Evolutionary conservation across 2,329 filamentous ascomycete genomes (phyloP).

Genomic region (Penicillium griseofulvum): DNA sequence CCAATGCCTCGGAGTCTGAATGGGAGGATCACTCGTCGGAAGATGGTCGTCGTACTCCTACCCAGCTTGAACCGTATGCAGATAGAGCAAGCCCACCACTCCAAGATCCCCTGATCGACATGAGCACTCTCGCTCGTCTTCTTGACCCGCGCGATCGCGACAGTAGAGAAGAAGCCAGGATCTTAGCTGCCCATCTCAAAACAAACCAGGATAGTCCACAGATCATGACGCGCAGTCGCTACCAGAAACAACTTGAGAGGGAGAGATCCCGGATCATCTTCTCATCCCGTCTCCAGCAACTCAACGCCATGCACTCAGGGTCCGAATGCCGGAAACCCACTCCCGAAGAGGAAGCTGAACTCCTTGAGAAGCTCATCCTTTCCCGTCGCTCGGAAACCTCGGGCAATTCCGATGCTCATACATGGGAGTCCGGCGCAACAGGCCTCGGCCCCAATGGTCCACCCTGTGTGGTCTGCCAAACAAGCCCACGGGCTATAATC

Average conservation of each 20-base stretch:
- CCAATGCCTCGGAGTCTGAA: slow-evolving; percentile 50
- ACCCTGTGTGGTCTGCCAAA: slow-evolving; percentile 91
- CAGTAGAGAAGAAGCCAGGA: slow-evolving; percentile 75
- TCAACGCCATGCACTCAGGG: slow-evolving; percentile 9
- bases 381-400: slow-evolving; percentile 45
- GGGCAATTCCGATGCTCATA: slow-evolving; percentile 22
- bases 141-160: slow-evolving; percentile 76
- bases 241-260: slow-evolving; percentile 63
- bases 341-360: slow-evolving; percentile 55
- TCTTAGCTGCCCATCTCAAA: slow-evolving; percentile 75
- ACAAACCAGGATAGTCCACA: slow-evolving; percentile 51
- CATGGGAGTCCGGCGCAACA: slow-evolving; percentile 69
- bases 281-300: slow-evolving; percentile 42
- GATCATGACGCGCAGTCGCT: slow-evolving; percentile 79
- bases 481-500: slow-evolving; percentile 78
- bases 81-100: slow-evolving; percentile 52
- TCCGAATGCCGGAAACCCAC: slow-evolving; percentile 35
- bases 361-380: slow-evolving; percentile 61
- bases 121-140: slow-evolving; percentile 70
- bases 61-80: slow-evolving; percentile 60
- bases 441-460: slow-evolving; percentile 73
- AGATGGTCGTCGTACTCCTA: slow-evolving; percentile 65
- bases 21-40: slow-evolving; percentile 50
- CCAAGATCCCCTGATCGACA: slow-evolving; percentile 62
- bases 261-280: slow-evolving; percentile 69